These are phyloP conservation scores for Ophiostoma pallidulum DNA, from an alignment of 2,329 filamentous ascomycete species.

Conservation along the genomic window DNA sequence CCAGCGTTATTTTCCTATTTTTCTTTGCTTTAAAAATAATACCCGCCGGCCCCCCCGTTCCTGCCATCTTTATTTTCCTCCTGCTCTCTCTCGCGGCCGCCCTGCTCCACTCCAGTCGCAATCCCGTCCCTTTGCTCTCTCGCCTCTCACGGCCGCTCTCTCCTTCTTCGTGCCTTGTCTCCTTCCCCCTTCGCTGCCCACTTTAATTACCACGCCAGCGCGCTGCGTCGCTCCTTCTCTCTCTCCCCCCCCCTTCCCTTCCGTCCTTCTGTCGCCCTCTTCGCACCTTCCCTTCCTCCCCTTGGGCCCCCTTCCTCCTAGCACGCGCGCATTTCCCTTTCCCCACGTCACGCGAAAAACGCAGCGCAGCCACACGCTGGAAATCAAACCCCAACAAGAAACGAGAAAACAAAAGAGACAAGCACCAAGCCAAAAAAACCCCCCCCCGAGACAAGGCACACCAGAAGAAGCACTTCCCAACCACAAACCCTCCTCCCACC, in stretches of 20 bases:
- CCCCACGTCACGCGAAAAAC: slow-evolving; percentile 18
- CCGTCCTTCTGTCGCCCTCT: background rate
- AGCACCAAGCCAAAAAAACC: slow-evolving; percentile 1
- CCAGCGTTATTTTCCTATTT: background rate
- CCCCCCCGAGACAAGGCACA: background rate
- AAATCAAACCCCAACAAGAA: no score
- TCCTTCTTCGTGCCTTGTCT: background rate
- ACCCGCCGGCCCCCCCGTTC: background rate
- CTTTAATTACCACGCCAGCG: no score
- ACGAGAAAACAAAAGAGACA: slow-evolving; percentile 5
- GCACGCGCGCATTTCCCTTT: slow-evolving; percentile 15
- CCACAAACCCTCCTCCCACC: no score
- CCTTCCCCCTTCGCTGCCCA: background rate
- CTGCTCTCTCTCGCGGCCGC: background rate
- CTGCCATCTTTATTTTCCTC: slow-evolving; percentile 9
- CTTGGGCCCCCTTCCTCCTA: slow-evolving; percentile 3
- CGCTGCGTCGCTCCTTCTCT: background rate
- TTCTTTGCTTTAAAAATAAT: slow-evolving; percentile 3
- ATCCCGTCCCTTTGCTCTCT: slow-evolving; percentile 4
- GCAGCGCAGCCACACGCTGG: slow-evolving; percentile 8
- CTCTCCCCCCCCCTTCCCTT: background rate
- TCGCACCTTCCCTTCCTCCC: background rate
- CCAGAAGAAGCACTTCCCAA: no score
- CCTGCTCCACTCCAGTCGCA: slow-evolving; percentile 10
- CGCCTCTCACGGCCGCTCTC: background rate